Conservation (phyloP, 441 rosid species). For the Francoa sonchifolia region DNA sequence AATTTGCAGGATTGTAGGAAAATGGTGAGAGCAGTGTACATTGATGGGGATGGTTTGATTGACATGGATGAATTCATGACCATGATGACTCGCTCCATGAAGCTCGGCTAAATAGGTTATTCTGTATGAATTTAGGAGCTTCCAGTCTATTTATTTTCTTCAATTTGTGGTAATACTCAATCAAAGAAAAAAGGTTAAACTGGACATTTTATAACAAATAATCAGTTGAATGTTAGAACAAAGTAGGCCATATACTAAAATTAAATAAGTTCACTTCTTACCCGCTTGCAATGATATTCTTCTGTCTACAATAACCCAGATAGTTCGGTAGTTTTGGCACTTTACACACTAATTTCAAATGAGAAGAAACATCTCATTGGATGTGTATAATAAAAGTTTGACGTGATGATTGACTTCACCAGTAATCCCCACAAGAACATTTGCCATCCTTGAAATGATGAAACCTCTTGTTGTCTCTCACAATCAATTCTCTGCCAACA, state of each 20-base stretch:
- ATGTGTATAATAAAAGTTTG: not conserved
- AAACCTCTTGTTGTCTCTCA: slow-evolving; percentile 67
- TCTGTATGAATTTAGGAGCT: no score
- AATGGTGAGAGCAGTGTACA: slow-evolving; percentile 37
- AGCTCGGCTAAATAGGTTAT: slow-evolving; percentile 8
- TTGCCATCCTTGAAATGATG: slow-evolving; percentile 66
- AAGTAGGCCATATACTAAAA: not conserved
- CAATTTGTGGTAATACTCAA: no score
- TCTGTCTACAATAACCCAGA: not conserved
- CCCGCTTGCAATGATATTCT: slow-evolving; percentile 1
- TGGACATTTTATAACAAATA: no score
- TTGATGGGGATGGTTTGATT: slow-evolving; percentile 34
- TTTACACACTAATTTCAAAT: slow-evolving; percentile 13
- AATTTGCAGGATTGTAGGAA: slow-evolving; percentile 51
- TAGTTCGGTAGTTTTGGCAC: slow-evolving; percentile 8
- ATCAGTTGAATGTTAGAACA: no score
- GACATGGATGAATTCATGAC: slow-evolving; percentile 35
- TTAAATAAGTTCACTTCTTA: slow-evolving; percentile 2
- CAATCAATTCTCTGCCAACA: slow-evolving; percentile 51
- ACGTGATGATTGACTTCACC: slow-evolving; percentile 28
- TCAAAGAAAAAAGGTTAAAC: no score
- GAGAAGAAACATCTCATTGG: not conserved
- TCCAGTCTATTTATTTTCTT: no score
- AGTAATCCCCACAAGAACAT: slow-evolving; percentile 82
- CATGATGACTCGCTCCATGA: slow-evolving; percentile 34